Evolutionary conservation across 2,329 filamentous ascomycete genomes (phyloP).

Genomic region (Aspergillus sclerotialis): DNA sequence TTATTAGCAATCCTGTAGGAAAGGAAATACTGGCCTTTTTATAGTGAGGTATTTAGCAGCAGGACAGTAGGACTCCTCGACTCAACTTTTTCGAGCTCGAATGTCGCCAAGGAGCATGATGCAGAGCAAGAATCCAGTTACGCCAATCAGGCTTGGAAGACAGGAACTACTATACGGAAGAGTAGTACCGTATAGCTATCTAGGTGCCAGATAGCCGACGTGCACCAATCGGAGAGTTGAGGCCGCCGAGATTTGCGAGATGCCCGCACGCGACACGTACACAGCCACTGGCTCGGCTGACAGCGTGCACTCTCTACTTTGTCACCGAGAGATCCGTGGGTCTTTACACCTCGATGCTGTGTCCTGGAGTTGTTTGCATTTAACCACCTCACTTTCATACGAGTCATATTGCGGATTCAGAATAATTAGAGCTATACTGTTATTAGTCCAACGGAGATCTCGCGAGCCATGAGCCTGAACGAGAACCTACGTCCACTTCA

Average conservation of each 20-base stretch:
- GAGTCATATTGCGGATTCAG: background rate
- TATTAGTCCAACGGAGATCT: background rate
- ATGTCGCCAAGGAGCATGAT: background rate
- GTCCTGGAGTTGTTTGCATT: background rate
- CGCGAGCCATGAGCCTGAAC: background rate
- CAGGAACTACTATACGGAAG: background rate
- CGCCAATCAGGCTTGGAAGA: background rate
- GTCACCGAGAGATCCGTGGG: background rate
- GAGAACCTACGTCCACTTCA: background rate
- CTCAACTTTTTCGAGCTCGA: background rate
- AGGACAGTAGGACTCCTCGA: background rate
- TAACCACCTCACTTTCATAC: background rate
- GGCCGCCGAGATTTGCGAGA: slow-evolving; percentile 10
- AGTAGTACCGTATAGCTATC: background rate
- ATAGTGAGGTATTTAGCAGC: background rate
- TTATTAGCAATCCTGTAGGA: background rate
- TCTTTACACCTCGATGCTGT: background rate
- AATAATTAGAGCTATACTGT: background rate
- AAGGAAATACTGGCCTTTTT: background rate
- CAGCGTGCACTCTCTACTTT: background rate
- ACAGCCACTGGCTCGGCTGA: background rate
- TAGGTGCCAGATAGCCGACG: background rate
- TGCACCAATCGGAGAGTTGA: background rate
- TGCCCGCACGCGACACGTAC: slow-evolving; percentile 1
- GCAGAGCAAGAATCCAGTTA: slow-evolving; percentile 2